Evolutionary conservation across 306 rosid genomes (phyloP), one percentile per base, ranked within the genome.

Genomic region (Vigna reflexopilosa): DNA sequence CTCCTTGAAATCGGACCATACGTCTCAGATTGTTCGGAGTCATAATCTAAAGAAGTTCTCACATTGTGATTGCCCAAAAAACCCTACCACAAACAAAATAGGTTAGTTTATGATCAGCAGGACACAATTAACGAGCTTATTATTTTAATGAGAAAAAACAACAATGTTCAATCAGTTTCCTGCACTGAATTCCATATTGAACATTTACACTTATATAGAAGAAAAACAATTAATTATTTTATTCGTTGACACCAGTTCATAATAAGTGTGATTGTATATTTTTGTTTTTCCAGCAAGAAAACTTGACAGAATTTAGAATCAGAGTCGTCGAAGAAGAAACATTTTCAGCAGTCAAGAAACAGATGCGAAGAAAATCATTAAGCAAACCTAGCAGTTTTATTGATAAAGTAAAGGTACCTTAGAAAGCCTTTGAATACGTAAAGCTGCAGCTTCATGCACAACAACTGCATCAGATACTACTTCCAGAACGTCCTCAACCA

Each of bases 401-500:
- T 54, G 32, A 40, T 45, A 38, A 81, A 30, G 57, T 30, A 47
- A 75, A 70, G 30, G 40, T 85, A 94, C 98, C 98, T 90, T 94
- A 73, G 98, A 89, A 77, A 92, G 87, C 85, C 98, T 87, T 77
- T 94, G 95, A 73, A 94, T 86, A 52, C 87, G 97, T 13, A 93
- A 92, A 42, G 93, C 97, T 48, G 98, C 98, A 77, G 94, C 97
- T 89, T 94, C 97, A 75, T 88, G 92, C 74, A 94, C 91, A 15
- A 94, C 87, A 72, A 94, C 84, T 12, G 90, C 92, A 63, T 94
- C 98, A 47, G 92, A 80, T 55, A 90, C 78, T 67, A 94, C 97
- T 86, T 90, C 98, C 73, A 95, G 84, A 45, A 95, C 91, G 57
- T 95, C 98, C 86, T 89, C 97, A 66, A 89, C 90, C 79, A 89